Conservation (phyloP, 2,329 filamentous ascomycete genomes). For the Calonectria montana region DNA sequence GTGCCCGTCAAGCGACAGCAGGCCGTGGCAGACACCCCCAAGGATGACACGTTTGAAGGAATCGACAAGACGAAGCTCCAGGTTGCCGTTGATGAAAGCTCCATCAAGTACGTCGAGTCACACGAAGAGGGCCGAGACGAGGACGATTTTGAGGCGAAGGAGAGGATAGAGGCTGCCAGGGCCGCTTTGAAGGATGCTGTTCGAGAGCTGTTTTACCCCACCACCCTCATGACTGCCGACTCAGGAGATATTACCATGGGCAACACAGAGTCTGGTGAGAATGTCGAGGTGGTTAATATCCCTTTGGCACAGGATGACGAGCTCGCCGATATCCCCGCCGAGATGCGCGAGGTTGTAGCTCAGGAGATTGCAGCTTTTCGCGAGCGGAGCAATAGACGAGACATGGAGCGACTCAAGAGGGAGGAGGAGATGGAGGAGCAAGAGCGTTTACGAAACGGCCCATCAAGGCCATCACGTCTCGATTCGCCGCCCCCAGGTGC, state of each 20-base stretch:
- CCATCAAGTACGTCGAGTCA: conserved; percentile 86
- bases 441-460: conserved; percentile 80
- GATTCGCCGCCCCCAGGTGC: conserved; percentile 79
- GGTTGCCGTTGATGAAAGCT: conserved; percentile 84
- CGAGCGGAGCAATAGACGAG: conserved; percentile 88
- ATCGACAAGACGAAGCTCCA: conserved; percentile 78
- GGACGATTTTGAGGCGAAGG: conserved; percentile 72
- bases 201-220: conserved; percentile 78
- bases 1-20: conserved; percentile 83
- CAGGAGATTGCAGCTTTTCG: conserved; percentile 95
- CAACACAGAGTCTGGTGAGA: conserved; percentile 70
- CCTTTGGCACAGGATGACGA: conserved; percentile 91
- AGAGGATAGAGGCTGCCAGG: conserved; percentile 77
- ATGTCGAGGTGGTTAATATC: conserved; percentile 90
- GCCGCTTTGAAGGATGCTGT: conserved; percentile 76
- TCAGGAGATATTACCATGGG: conserved; percentile 74
- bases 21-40: conserved; percentile 56
- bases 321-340: conserved; percentile 91
- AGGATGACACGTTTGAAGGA: conserved; percentile 60
- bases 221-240: conserved; percentile 60
- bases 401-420: conserved; percentile 85
- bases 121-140: conserved; percentile 77
- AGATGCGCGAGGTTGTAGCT: conserved; percentile 95
- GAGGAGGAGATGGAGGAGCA: conserved; percentile 94
- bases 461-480: conserved; percentile 71